These are phyloP conservation scores for Talaromyces adpressus DNA, from an alignment of 495 filamentous ascomycete genomes.

Conservation along the genomic window DNA sequence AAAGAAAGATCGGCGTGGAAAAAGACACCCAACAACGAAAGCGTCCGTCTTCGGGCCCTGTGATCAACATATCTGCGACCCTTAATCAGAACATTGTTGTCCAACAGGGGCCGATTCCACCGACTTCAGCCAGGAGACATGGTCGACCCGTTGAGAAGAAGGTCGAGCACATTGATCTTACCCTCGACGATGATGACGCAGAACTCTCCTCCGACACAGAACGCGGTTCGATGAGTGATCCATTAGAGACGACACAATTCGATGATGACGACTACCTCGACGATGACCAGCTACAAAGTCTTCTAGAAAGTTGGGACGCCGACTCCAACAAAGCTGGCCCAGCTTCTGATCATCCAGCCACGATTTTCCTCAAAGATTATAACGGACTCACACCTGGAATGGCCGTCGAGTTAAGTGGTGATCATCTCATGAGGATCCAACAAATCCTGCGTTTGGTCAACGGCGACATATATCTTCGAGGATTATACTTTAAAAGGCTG, in stretches of 20 bases:
- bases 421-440: constrained; percentile 16
- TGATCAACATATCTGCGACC: not conserved
- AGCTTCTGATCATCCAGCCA: not conserved
- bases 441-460: constrained; percentile 4
- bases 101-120: not conserved
- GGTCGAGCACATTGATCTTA: not conserved
- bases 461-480: constrained; percentile 14
- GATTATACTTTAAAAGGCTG: constrained; percentile 12
- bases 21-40: not conserved
- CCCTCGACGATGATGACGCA: not conserved
- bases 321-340: not conserved
- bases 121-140: not conserved
- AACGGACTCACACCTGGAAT: constrained; percentile 13
- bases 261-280: constrained; percentile 18
- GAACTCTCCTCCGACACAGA: not conserved
- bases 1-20: not conserved
- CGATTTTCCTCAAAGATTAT: not conserved
- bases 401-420: constrained; percentile 17
- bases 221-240: not conserved
- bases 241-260: constrained; percentile 1
- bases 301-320: constrained; percentile 9
- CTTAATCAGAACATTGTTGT: not conserved
- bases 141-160: not conserved
- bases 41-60: not conserved
- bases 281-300: constrained; percentile 15